Evolutionary conservation across 2,329 filamentous ascomycete species (phyloP).

Genomic region (Colletotrichum gloeosporioides): DNA sequence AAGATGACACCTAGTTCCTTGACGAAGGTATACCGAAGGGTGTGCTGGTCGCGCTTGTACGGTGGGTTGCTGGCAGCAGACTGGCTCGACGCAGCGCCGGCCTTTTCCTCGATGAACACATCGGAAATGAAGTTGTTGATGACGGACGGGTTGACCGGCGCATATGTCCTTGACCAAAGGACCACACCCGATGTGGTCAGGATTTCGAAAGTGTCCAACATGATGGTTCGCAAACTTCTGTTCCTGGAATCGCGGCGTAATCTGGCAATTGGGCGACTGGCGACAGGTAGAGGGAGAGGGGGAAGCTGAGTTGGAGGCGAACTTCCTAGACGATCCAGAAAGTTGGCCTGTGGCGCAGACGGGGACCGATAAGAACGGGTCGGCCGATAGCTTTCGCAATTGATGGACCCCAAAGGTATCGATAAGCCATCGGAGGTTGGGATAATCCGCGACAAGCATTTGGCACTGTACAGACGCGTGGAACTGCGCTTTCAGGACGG

Average conservation of each 20-base stretch:
- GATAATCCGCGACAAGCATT: background rate
- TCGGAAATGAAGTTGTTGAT: constrained; percentile 96
- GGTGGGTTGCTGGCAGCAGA: constrained; percentile 70
- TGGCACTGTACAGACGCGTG: background rate
- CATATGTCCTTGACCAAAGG: constrained; percentile 90
- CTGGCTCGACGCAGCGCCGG: constrained; percentile 62
- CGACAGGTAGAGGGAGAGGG: background rate
- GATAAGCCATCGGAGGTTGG: background rate
- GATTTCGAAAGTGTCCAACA: constrained; percentile 98
- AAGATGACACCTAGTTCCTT: constrained; percentile 97
- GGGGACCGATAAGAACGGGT: constrained; percentile 3
- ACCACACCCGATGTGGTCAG: constrained; percentile 95
- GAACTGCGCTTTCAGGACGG: background rate
- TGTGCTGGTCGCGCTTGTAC: constrained; percentile 93
- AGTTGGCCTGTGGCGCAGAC: constrained; percentile 20
- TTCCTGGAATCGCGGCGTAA: background rate
- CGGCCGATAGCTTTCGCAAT: background rate
- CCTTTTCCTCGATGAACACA: constrained; percentile 96
- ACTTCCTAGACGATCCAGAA: constrained; percentile 16
- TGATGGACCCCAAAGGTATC: background rate
- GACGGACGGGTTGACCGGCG: constrained; percentile 78
- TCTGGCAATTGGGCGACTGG: background rate
- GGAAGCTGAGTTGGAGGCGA: background rate
- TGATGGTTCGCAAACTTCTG: constrained; percentile 51
- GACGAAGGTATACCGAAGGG: constrained; percentile 88